Evolutionary conservation across 495 filamentous ascomycete species (phyloP).

Genomic region (Tuber borchii): DNA sequence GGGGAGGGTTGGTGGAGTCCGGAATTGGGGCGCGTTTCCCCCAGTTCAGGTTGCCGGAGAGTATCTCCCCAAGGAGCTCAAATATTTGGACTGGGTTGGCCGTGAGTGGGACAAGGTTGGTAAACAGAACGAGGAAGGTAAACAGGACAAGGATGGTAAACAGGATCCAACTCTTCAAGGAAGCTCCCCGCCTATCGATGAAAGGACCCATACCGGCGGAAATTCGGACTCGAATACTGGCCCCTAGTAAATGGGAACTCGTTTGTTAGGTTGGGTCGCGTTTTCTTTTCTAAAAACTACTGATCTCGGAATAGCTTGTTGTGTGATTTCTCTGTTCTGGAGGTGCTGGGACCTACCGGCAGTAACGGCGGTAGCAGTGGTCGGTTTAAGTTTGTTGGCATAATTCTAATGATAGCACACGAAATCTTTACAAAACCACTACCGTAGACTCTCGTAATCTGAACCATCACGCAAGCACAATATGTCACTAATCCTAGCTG

Average conservation of each 20-base stretch:
- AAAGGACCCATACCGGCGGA: background rate
- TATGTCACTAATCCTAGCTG: background rate
- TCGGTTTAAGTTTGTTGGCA: background rate
- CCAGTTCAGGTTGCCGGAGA: constrained; percentile 25
- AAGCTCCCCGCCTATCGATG: background rate
- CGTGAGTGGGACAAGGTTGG: background rate
- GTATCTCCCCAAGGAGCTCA: constrained; percentile 27
- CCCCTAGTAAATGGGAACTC: background rate
- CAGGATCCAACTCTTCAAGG: background rate
- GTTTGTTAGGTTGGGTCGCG: background rate
- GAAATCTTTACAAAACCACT: background rate
- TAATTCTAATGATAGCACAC: background rate
- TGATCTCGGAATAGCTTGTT: background rate
- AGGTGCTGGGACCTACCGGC: background rate
- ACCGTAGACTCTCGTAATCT: background rate
- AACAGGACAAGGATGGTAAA: background rate
- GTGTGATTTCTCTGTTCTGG: background rate
- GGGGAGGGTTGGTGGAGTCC: constrained; percentile 17
- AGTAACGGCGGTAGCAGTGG: background rate
- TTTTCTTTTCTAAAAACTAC: background rate
- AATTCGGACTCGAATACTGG: background rate
- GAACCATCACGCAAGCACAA: background rate
- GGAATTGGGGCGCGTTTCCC: constrained; percentile 25
- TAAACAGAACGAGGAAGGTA: background rate
- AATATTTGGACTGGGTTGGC: constrained; percentile 23